Evolutionary conservation across 2,329 filamentous ascomycete genomes (phyloP), one percentile per base, ranked within the genome.

Genomic region (Sporothrix brunneoviolacea): DNA sequence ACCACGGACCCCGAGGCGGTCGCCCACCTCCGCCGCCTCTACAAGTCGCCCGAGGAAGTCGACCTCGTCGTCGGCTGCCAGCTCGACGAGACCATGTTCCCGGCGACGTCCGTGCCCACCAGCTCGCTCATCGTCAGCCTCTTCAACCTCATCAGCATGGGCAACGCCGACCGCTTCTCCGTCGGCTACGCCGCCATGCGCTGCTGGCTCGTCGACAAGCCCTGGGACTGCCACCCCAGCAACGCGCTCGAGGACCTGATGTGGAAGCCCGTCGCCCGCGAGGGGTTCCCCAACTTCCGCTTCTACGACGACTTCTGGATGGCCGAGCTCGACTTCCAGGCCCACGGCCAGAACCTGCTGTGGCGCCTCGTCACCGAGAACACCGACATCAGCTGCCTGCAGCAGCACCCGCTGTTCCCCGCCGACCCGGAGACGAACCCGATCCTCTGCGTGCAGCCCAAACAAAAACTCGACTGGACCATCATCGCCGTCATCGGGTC

Each of bases 201-300:
- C 24, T 56, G 54, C 52, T 51, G 50, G 45, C 54, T 56, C 39
- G 52, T 56, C 33, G 54, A 56, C 52, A 56, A 56, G 47, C 54
- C 54, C 6, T 56, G 52, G 52, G 52, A 56, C 50, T 56, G 54
- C 50, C 54, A 54, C 24, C 54, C 54, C 4, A 54, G 49, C 54
- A 56, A 56, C n/a, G 54, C 54, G 2, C 54, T 56, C 15, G 54
- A 56, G 39, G 54, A 56, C 30, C 43, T 56, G 15, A 46, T 56
- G 15, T 54, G 54, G 54, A 52, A 54, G 40, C 52, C 52, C 4
- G 32, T 52, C 13, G 22, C 24, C 6, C 24, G n/a, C 13, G n/a
- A 36, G 3, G 52, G 40, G 7, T 53, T 54, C 35, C 54, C 54
- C 18, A 37, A 54, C 39, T 48, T 52, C 21, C 52, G 54, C 16